Evolutionary conservation across 2,329 filamentous ascomycete species (phyloP), one percentile per base, ranked within the genome.

Genomic region (Cyclaneusma minus): DNA sequence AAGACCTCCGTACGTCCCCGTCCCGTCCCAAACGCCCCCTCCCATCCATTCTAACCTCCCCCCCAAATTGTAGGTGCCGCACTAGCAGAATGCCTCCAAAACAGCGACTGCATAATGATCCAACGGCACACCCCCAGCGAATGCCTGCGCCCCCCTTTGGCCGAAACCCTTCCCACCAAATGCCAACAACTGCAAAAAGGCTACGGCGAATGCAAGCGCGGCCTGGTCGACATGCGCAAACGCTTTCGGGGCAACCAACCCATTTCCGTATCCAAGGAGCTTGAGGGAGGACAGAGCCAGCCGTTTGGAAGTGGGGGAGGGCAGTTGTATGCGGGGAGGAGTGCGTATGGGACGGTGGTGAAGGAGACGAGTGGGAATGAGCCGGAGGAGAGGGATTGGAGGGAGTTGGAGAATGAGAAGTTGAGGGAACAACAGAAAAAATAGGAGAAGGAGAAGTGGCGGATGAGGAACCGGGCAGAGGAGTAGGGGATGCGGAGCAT

Each of bases 151-250:
- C 64, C 74, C 11, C 87, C 87, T 3, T 72, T 92, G 35, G 62
- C 72, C 50, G 75, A 89, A 36, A 76, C 74, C 5, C 72, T 98
- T 9, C 87, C 89, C 12, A 75, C 68, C 13, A 75, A 78, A 54
- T 98, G 89, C 56, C 83, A 87, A 49, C 87, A 94, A 54, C 67
- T 98, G 33, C 83, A 87, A 51, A 85, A 83, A 51, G 83, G 84
- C 23, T 89, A 91, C 44, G 80, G 82, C 50, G 82, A 94, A 49
- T 98, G 89, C 67, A 91, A 92, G 47, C 79, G 87, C 38, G 89
- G 89, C 38, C 72, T 92, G 71, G 79, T 95, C 41, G 89, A 98
- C 52, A 98, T 98, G 89, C 81, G 89, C 51, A 95, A 95, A 60
- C 78, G 89, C 17, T 95, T 98, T 56, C 71, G 89, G 29, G 89